These are phyloP conservation scores for Vicia faba DNA, from an alignment of 306 rosid genomes.

Conservation along the genomic window DNA sequence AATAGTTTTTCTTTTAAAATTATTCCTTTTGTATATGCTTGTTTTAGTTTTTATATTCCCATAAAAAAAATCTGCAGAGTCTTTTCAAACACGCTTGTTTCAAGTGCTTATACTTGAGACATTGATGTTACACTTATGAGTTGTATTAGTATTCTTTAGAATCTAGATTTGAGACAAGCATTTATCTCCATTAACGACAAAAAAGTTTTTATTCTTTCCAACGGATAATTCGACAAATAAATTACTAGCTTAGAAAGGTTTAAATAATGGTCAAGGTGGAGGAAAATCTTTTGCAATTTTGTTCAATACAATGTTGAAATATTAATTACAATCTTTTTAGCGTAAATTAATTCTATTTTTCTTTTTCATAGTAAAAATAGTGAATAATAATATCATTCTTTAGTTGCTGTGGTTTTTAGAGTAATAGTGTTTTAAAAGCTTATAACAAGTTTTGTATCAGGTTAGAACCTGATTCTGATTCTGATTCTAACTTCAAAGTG, in stretches of 20 bases:
- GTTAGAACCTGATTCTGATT: background rate
- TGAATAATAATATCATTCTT: too few species aligned
- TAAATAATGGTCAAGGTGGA: too few species aligned
- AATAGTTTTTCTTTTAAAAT: background rate
- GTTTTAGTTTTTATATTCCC: background rate
- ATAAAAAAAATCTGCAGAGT: background rate
- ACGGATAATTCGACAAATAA: background rate
- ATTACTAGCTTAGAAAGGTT: background rate
- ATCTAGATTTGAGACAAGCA: slow-evolving; percentile 17
- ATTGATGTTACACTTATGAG: slow-evolving; percentile 7
- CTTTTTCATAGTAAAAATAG: too few species aligned
- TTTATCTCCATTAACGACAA: slow-evolving; percentile 17
- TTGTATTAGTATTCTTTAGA: background rate
- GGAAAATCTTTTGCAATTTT: too few species aligned
- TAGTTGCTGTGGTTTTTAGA: too few species aligned
- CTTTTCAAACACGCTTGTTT: slow-evolving; percentile 10
- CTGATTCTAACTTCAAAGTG: background rate
- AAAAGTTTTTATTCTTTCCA: background rate
- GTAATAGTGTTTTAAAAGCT: too few species aligned
- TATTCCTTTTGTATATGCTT: slow-evolving; percentile 3
- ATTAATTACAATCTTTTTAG: too few species aligned
- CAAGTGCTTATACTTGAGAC: slow-evolving; percentile 3
- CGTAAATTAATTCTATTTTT: too few species aligned
- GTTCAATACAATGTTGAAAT: too few species aligned
- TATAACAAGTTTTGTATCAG: background rate